A percentile compares a stretch with the other conserved stretches of the same genome.
Conservation (phyloP, 2,329 filamentous ascomycete genomes). For the Lachnellula suecica region DNA sequence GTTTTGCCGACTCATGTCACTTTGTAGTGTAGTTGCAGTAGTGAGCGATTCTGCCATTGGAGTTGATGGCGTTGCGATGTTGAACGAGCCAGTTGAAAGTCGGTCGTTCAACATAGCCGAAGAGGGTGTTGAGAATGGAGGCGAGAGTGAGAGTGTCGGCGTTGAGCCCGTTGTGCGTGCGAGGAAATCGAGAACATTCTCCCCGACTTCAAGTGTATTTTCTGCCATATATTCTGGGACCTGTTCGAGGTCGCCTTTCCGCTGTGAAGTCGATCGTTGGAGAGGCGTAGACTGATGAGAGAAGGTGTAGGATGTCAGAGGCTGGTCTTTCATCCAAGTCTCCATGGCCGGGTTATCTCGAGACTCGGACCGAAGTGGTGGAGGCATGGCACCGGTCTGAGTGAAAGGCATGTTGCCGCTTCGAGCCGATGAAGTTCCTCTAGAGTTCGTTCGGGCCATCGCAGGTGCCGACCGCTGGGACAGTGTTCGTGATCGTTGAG, state of each 20-base stretch:
- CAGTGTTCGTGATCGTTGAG: slow-evolving; percentile 21
- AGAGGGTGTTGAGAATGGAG: slow-evolving; percentile 15
- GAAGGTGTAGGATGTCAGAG: slow-evolving; percentile 25
- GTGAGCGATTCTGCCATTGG: slow-evolving; percentile 31
- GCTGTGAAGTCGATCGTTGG: slow-evolving; percentile 22
- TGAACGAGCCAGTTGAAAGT: slow-evolving; percentile 20
- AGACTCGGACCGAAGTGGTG: slow-evolving; percentile 22
- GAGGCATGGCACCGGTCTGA: slow-evolving; percentile 23
- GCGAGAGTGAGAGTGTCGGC: slow-evolving; percentile 22
- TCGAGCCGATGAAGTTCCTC: slow-evolving; percentile 25
- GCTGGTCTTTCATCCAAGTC: slow-evolving; percentile 29
- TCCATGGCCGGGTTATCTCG: slow-evolving; percentile 25
- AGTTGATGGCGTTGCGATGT: slow-evolving; percentile 29
- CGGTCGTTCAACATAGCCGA: slow-evolving; percentile 15
- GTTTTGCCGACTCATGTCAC: slow-evolving; percentile 34
- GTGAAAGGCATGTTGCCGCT: slow-evolving; percentile 27
- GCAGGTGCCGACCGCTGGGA: slow-evolving; percentile 30
- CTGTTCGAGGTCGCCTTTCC: slow-evolving; percentile 23
- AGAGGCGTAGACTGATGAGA: slow-evolving; percentile 21
- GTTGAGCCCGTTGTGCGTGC: slow-evolving; percentile 18
- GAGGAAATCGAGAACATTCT: slow-evolving; percentile 27
- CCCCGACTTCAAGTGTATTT: slow-evolving; percentile 23
- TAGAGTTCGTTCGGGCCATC: slow-evolving; percentile 30
- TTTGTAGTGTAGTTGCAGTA: slow-evolving; percentile 30
- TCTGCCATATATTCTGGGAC: too few relatives aligned